Evolutionary conservation across 2,329 filamentous ascomycete species (phyloP).

Genomic region (Cladosporium sp.): DNA sequence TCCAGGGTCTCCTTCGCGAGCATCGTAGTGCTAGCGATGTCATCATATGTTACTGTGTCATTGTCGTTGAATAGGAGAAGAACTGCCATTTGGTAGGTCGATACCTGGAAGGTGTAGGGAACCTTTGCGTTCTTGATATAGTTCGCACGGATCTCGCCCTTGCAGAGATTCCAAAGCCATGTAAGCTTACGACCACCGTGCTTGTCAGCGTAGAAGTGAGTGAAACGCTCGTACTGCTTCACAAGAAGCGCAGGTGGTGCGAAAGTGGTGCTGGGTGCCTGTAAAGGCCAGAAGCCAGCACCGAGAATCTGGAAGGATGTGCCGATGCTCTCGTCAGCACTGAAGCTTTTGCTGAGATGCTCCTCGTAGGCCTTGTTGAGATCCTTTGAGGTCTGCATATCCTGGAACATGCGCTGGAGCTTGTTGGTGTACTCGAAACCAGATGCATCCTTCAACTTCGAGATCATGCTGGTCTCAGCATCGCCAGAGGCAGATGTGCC

Average conservation of each 20-base stretch:
- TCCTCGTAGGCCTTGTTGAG: conserved; percentile 86
- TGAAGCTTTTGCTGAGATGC: conserved; percentile 56
- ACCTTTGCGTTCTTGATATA: conserved; percentile 86
- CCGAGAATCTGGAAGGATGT: conserved; percentile 89
- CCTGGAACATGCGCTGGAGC: conserved; percentile 98
- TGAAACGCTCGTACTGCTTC: conserved; percentile 84
- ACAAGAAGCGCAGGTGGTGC: conserved; percentile 79
- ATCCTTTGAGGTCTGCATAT: conserved; percentile 98
- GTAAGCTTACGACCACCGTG: conserved; percentile 94
- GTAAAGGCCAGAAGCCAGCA: conserved; percentile 95
- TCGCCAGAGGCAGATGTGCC: conserved; percentile 94
- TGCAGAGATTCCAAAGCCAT: conserved; percentile 98
- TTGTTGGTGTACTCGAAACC: conserved; percentile 99
- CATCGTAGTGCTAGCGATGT: conserved; percentile 77
- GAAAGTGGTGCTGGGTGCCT: conserved; percentile 81
- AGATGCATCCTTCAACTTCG: conserved; percentile 96
- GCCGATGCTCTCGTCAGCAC: conserved; percentile 68
- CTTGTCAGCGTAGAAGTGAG: conserved; percentile 90
- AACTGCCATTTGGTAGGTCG: conserved; percentile 96
- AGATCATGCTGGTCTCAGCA: conserved; percentile 98
- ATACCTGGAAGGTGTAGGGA: conserved; percentile 94
- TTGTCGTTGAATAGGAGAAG: conserved; percentile 90
- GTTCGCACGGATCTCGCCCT: conserved; percentile 90
- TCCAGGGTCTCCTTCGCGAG: conserved; percentile 80
- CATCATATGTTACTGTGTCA: conserved; percentile 79